Base-by-base conservation (phyloP, 2,329 filamentous ascomycete species). In the Thyridium curvatum region DNA sequence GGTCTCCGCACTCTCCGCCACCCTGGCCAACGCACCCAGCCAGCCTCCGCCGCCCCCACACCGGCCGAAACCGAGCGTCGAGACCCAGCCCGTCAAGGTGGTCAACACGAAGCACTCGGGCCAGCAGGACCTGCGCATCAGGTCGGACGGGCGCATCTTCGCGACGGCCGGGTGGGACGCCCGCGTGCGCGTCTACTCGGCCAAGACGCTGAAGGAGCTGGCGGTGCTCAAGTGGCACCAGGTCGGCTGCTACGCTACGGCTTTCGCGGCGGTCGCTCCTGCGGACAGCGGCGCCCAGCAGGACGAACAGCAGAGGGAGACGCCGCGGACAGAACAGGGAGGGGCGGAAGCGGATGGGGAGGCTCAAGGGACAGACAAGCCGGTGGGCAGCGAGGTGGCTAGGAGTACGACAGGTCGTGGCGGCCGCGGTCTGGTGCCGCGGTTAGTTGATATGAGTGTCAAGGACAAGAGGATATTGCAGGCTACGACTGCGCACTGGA, bases 161-260 rank as follows among this genome's bases (percentile, higher is more conserved):
- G 87, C 85, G 3, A 97, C 91, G 0, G 91, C 87, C 0, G 93
- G 93, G 4, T 98, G 93, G 93, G 93, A 98, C 59, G 74, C 79
- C 2, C 78, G 81, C 35, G 69, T 90, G 2, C 72, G 93, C 8
- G 80, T 97, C 2, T 98, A 97, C 59, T 84, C 84, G 3, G 65
- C 74, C 34, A 88, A 84, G 60, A 84, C 80, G 0, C 72, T 97
- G 69, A 86, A 83, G 53, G 90, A 97, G 60, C 62, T 97, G 10
- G 93, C 91, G 0, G 88, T 96, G 39, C 65, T 97, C 46, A 94
- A 94, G 61, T 97, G 91, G 91, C 93, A 97, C 61, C 81, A 84
- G 49, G 83, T 86, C 26, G 90, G 90, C 1, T 90, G 87, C 47
- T 96, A 93, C 62, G 77, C 86, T 4, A 74, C 86, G 14, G 82